Conservation (phyloP, 176 grass and related monocot species). For the Oryza brachyantha region DNA sequence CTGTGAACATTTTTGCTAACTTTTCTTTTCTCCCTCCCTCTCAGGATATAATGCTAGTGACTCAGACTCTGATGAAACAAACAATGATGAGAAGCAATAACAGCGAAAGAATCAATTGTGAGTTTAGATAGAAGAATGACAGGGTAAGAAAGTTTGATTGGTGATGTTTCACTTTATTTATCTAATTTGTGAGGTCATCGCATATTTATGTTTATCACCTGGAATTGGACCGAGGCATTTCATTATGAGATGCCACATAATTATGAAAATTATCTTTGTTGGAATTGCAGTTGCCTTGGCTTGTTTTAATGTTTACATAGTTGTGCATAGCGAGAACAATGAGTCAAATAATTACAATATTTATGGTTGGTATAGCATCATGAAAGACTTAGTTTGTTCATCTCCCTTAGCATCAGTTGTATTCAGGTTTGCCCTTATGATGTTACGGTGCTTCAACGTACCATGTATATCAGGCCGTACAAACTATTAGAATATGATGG, state of each 20-base stretch:
- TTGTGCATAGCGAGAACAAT: too few relatives aligned
- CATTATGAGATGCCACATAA: background rate
- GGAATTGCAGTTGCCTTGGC: background rate
- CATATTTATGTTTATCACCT: background rate
- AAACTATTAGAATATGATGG: background rate
- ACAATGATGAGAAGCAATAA: slow-evolving; percentile 30
- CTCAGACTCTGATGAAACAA: slow-evolving; percentile 48
- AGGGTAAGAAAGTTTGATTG: slow-evolving; percentile 29
- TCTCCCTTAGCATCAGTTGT: background rate
- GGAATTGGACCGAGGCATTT: background rate
- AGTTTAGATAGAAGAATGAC: slow-evolving; percentile 32
- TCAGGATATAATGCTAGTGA: slow-evolving; percentile 61
- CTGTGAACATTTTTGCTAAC: background rate
- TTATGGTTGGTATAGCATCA: background rate
- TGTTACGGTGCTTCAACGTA: background rate
- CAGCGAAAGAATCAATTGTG: background rate
- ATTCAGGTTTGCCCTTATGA: background rate
- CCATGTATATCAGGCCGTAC: background rate
- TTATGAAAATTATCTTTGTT: background rate
- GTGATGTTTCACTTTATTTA: background rate
- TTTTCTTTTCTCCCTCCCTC: background rate
- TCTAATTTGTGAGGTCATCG: background rate
- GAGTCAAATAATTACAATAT: background rate
- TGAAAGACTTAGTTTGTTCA: background rate
- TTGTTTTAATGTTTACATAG: background rate